Conservation (phyloP, 2,329 filamentous ascomycete species). For the Monilinia vaccinii-corymbosi region DNA sequence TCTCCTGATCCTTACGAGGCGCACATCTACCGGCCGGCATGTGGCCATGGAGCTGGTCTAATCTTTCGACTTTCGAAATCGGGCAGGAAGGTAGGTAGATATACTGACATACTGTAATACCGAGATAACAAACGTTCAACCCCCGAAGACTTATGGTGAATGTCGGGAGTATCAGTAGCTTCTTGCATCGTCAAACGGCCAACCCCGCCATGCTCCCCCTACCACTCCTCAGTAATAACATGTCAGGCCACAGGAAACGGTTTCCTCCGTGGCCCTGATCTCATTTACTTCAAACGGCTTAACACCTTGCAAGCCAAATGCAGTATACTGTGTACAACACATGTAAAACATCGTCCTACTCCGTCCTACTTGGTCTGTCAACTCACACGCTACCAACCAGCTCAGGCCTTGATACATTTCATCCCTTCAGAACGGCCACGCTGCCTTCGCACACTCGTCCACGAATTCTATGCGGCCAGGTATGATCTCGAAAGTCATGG, state of each 20-base stretch:
- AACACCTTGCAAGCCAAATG: conserved; percentile 6
- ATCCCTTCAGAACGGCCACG: conserved; percentile 9
- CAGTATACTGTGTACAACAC: conserved; percentile 14
- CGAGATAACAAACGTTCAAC: too few species aligned
- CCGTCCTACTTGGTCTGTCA: conserved; percentile 12
- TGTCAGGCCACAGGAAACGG: conserved; percentile 8
- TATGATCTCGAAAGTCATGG: conserved; percentile 3
- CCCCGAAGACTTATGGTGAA: background rate
- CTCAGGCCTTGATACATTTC: conserved; percentile 10
- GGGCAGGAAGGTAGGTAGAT: background rate
- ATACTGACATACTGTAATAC: too few species aligned
- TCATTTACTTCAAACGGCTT: conserved; percentile 11
- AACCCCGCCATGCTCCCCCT: background rate
- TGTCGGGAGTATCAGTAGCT: background rate
- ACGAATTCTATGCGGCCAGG: conserved; percentile 11
- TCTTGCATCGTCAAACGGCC: background rate
- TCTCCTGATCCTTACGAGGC: conserved; percentile 8
- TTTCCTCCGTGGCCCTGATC: conserved; percentile 3
- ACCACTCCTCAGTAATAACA: conserved; percentile 5
- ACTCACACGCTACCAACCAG: conserved; percentile 5
- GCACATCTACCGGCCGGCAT: conserved; percentile 9
- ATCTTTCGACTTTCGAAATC: background rate
- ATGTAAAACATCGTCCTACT: conserved; percentile 21
- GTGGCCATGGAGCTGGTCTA: background rate
- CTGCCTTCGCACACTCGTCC: conserved; percentile 12